phyloP scores from a whole-genome alignment of 352 stramenopile species.

The Lagenidium sp. region DNA sequence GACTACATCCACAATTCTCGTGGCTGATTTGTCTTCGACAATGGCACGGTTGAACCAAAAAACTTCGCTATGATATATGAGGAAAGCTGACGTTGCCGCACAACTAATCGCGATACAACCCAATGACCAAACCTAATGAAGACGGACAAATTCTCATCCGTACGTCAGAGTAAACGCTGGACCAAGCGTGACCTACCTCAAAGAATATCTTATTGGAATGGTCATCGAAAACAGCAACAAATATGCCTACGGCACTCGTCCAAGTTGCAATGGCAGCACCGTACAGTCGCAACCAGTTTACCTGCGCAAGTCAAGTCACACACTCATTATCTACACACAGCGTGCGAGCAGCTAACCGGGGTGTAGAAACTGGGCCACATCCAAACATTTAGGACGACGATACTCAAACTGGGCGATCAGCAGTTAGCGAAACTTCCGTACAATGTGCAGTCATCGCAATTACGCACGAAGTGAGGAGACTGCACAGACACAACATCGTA shows the following conservation, averaged over 20 bases:
- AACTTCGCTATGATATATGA: constrained; percentile 39
- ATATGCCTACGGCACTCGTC: not conserved
- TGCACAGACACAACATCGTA: not conserved
- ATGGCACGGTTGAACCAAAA: constrained; percentile 34
- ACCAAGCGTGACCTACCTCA: no score
- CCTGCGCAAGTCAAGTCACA: no score
- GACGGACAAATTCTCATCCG: not conserved
- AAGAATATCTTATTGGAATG: not conserved
- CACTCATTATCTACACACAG: no score
- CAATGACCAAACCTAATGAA: constrained; percentile 42
- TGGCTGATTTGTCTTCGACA: constrained; percentile 1
- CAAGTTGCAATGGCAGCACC: not conserved
- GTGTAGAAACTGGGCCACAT: not conserved
- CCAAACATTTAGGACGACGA: not conserved
- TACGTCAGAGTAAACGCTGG: not conserved
- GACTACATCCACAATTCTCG: not conserved
- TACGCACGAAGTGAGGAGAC: not conserved
- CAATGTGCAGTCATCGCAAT: no score
- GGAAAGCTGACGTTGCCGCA: constrained; percentile 21
- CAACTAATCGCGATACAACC: constrained; percentile 36
- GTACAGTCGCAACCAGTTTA: not conserved
- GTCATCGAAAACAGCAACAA: not conserved
- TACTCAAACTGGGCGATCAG: not conserved
- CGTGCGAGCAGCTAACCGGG: not conserved
- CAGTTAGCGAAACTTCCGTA: no score